Evolutionary conservation across 129 eudicot genomes (phyloP), one percentile per base, ranked within the genome.

Genomic region (Flaveria robusta): DNA sequence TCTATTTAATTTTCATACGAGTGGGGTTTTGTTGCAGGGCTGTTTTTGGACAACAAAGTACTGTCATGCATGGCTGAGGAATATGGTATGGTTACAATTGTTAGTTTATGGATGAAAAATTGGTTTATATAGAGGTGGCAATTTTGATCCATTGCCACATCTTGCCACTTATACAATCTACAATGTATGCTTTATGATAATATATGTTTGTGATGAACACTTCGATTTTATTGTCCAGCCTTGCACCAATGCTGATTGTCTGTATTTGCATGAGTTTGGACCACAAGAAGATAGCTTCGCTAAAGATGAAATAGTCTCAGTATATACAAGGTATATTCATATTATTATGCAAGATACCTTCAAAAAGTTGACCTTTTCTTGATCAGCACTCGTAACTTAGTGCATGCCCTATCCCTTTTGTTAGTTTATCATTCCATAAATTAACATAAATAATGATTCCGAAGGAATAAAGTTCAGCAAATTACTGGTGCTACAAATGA

Each of bases 1-100:
- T 22, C 12, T 34, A 34, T 37, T 43, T 12, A 58, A 9, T 67
- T 29, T 51, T 71, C 20, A 9, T 78, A 59, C 72, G 66, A 34
- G 39, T 34, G 24, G n/a, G 66, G 26, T 81, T 64, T 16, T n/a
- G 46, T 64, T 74, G 80, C 89, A 95, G 99, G 87, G 99, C 99
- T 91, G 99, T 85, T 95, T 95, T 82, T 97, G 99, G 63, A 95
- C 99, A 26, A 95, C 97, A 60, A 95, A 95, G 79, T 95, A 91
- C 76, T 95, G 99, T 77, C 99, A 95, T 81, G 96, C 97, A 66
- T 95, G 99, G 99, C 86, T 95, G 71, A 91, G 96, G 74, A 95
- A 83, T 70, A 78, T 82, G 96, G 99, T 95, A 89, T 76, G 86
- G 39, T 34, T 34, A 34, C 39, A 34, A 5, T 34, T 34, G 39